Conservation (phyloP, 192 early-diverging fungal genomes). For the Ramicandelaber brevisporus region DNA sequence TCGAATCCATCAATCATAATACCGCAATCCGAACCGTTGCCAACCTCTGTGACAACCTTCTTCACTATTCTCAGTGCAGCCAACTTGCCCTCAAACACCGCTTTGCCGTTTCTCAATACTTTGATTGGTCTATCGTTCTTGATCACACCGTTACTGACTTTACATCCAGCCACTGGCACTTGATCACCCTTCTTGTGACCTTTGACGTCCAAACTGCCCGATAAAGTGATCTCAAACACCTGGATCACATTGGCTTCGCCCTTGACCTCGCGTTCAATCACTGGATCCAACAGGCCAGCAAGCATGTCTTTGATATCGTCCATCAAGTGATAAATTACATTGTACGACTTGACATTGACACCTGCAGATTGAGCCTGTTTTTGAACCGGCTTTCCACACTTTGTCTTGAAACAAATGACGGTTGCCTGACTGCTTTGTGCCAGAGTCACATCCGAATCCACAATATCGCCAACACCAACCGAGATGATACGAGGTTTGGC, state of each 20-base stretch:
- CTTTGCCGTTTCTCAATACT: constrained; percentile 35
- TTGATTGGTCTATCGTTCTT: constrained; percentile 26
- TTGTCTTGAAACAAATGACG: constrained; percentile 76
- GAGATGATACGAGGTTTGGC: constrained; percentile 43
- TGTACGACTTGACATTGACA: constrained; percentile 41
- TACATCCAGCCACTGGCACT: constrained; percentile 82
- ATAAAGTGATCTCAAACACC: constrained; percentile 59
- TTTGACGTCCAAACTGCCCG: constrained; percentile 36
- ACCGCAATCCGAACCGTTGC: constrained; percentile 91
- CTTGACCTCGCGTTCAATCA: constrained; percentile 42
- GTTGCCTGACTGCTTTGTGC: constrained; percentile 29
- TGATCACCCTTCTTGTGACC: too few species aligned
- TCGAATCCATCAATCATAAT: constrained; percentile 67
- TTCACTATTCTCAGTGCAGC: constrained; percentile 57
- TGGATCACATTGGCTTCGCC: constrained; percentile 75
- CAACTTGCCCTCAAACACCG: constrained; percentile 42
- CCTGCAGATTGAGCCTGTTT: constrained; percentile 25
- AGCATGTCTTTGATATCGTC: constrained; percentile 67
- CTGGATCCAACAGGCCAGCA: constrained; percentile 47
- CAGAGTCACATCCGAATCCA: constrained; percentile 62
- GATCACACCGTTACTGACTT: constrained; percentile 50
- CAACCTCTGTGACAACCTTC: constrained; percentile 66
- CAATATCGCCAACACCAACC: constrained; percentile 62
- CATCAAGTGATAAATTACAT: constrained; percentile 81
- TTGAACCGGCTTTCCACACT: constrained; percentile 45